Conservation (phyloP, 495 filamentous ascomycete species). For the Penicillium alfredii region DNA sequence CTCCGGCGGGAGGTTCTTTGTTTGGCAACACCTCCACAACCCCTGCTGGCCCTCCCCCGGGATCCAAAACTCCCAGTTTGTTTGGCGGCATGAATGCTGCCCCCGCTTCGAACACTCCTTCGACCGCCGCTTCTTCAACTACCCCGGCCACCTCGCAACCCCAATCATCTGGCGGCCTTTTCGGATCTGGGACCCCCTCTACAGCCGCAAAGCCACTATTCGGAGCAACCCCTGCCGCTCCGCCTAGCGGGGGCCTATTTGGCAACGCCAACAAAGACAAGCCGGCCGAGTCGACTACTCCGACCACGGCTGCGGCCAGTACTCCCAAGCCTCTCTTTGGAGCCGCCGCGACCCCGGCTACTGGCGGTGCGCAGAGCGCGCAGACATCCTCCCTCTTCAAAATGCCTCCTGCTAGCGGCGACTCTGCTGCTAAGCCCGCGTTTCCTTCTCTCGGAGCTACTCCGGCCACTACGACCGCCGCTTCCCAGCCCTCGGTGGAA, state of each 20-base stretch:
- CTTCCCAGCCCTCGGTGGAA: constrained; percentile 23
- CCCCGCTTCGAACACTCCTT: constrained; percentile 20
- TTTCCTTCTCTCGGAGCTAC: constrained; percentile 25
- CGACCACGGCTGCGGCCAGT: constrained; percentile 23
- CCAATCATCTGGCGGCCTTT: constrained; percentile 29
- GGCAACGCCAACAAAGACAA: constrained; percentile 29
- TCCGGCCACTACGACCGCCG: constrained; percentile 17
- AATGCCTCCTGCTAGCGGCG: constrained; percentile 21
- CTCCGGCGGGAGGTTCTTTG: constrained; percentile 31
- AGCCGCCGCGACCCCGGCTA: constrained; percentile 12
- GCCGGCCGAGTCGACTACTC: constrained; percentile 36
- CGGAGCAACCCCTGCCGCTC: constrained; percentile 21
- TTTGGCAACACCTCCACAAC: constrained; percentile 55
- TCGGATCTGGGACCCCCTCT: constrained; percentile 18
- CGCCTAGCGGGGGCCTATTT: constrained; percentile 35
- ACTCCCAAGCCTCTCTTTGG: constrained; percentile 28
- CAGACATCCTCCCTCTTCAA: constrained; percentile 37
- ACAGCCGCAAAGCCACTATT: constrained; percentile 25
- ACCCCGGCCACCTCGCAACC: constrained; percentile 27
- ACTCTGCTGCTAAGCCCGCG: constrained; percentile 25
- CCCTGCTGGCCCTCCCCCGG: constrained; percentile 57
- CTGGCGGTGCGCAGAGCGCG: constrained; percentile 9
- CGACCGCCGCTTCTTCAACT: constrained; percentile 20
- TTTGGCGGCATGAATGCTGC: constrained; percentile 27
- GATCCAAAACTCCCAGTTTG: constrained; percentile 29